Base-by-base conservation (phyloP, 306 rosid species). In the Trifolium repens region DNA sequence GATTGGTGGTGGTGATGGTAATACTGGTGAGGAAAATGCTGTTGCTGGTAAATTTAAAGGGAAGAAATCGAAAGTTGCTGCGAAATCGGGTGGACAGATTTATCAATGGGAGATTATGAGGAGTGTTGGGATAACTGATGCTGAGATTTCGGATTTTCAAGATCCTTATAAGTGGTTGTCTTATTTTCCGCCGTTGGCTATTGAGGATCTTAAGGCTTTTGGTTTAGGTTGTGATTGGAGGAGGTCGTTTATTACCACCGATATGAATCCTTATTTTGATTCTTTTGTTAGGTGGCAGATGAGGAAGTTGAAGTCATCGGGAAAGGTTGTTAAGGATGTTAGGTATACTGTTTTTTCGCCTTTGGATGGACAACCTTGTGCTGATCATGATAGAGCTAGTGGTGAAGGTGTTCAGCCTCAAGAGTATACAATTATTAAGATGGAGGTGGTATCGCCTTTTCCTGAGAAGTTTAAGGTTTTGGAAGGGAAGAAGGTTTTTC, bases 361-460 rank as follows among this genome's bases (percentile, higher is more conserved):
- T 2, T 72, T 91, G 78, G 98, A 94, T 86, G 97, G 96, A 67
- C 98, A 94, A 50, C 98, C 98, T 0, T 94, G 98, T 81, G 98
- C 98, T 0, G 98, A 94, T 87, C 98, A 94, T 73, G 98, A 94
- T 53, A 86, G 98, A 71, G 97, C 98, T 14, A 32, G 74, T n/a
- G 98, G 98, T 14, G 98, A 94, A 82, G 98, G 98, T 17, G 98
- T 94, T 87, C 96, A 83, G 79, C 98, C 98, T 1, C 98, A 94
- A 72, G 98, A 94, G 73, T 94, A 94, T 70, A 94, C 96, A 3
- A 58, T 94, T 5, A 90, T 94, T 59, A 91, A 94, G 87, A 94
- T 94, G 98, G 97, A 94, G 81, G 76, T 91, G 74, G 47, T 87
- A 34, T 61, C 81, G 5, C 97, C 98, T 79, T 94, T 88, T 17